These are phyloP conservation scores for Aspergillus ruber DNA, from an alignment of 2,329 filamentous ascomycete genomes.

Conservation along the genomic window DNA sequence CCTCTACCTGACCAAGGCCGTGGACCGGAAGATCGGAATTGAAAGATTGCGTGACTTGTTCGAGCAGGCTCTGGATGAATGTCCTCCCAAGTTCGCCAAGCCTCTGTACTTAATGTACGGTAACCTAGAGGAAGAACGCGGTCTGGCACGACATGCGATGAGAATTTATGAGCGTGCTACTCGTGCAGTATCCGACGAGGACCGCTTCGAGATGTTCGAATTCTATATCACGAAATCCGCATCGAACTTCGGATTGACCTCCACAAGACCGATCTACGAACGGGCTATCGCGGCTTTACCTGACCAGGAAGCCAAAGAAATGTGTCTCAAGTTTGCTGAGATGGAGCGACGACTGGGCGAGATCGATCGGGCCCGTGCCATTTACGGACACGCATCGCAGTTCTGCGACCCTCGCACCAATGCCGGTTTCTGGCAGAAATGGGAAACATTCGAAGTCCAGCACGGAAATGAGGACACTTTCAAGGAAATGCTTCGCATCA, in stretches of 20 bases:
- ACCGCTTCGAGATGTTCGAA: conserved; percentile 95
- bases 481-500: conserved; percentile 98
- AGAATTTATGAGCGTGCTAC: conserved; percentile 97
- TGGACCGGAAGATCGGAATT: conserved; percentile 92
- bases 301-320: conserved; percentile 86
- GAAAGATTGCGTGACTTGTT: conserved; percentile 91
- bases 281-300: conserved; percentile 89
- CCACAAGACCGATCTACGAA: conserved; percentile 92
- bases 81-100: conserved; percentile 92
- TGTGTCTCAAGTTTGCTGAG: conserved; percentile 98
- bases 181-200: conserved; percentile 87
- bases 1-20: conserved; percentile 91
- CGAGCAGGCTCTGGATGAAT: conserved; percentile 92
- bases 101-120: conserved; percentile 97
- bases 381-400: conserved; percentile 93
- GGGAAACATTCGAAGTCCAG: conserved; percentile 95
- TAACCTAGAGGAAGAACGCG: conserved; percentile 90
- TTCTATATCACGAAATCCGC: conserved; percentile 99
- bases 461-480: conserved; percentile 99
- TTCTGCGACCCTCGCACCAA: conserved; percentile 94
- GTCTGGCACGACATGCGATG: conserved; percentile 93
- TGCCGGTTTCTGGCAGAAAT: conserved; percentile 87
- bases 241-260: conserved; percentile 93
- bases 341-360: conserved; percentile 90
- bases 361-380: conserved; percentile 89